A percentile compares a stretch with the other conserved stretches of the same genome.
These are phyloP conservation scores for Trametes coccinea DNA, from an alignment of 768 basidiomycete species.

Conservation along the genomic window DNA sequence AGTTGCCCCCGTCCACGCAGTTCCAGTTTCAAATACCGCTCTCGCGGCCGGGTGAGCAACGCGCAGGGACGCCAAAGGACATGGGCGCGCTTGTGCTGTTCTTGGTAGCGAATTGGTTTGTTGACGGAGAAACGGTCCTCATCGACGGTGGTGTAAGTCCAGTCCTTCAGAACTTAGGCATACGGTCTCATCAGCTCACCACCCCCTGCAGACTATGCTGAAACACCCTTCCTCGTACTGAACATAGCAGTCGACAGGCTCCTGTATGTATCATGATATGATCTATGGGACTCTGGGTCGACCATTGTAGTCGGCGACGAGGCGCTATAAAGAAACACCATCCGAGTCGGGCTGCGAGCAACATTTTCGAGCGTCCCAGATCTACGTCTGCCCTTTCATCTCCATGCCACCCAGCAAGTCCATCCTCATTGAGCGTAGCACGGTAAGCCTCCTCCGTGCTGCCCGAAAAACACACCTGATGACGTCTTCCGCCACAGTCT, in stretches of 20 bases:
- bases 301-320: no score
- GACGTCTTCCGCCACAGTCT: no score
- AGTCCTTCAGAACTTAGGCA: not conserved
- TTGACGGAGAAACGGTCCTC: constrained; percentile 48
- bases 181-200: not conserved
- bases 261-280: no score
- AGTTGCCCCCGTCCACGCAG: constrained; percentile 12
- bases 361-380: no score
- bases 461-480: no score
- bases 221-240: constrained; percentile 41
- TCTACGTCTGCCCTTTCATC: no score
- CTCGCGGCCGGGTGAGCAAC: constrained; percentile 25
- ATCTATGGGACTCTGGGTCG: no score
- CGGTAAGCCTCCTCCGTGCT: no score
- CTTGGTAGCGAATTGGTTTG: constrained; percentile 47
- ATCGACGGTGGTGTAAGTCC: constrained; percentile 51
- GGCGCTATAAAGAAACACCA: no score
- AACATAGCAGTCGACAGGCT: not conserved
- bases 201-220: constrained; percentile 33
- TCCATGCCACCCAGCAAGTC: no score
- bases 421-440: no score
- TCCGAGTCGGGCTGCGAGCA: no score
- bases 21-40: constrained; percentile 38
- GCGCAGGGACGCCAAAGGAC: constrained; percentile 40
- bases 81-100: constrained; percentile 46